phyloP scores from a whole-genome alignment of 1,284 basidiomycete species.

The Pseudozyma flocculosa region DNA sequence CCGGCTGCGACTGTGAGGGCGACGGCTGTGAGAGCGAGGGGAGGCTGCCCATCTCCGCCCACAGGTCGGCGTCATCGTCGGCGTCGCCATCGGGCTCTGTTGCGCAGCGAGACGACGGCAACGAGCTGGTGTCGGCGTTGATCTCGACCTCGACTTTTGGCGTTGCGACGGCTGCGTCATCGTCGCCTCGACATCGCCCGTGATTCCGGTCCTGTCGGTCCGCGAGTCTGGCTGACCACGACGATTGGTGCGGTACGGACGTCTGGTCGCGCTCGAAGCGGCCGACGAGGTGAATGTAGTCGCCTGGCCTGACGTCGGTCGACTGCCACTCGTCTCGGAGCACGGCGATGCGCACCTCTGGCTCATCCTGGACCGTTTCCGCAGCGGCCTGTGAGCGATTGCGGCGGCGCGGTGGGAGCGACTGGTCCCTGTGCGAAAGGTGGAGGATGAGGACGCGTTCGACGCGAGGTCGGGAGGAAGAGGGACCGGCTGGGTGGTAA shows the following conservation, averaged over 20 bases:
- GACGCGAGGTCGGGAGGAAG: too few species aligned
- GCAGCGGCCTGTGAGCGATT: too few species aligned
- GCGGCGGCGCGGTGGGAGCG: too few species aligned
- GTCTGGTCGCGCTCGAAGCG: constrained; percentile 14
- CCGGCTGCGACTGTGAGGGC: background rate
- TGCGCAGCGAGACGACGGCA: background rate
- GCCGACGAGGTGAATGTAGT: constrained; percentile 42
- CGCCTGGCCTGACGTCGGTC: constrained; percentile 22
- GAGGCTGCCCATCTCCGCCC: constrained; percentile 32
- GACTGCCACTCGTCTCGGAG: constrained; percentile 49
- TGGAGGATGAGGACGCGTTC: too few species aligned
- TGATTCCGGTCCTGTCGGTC: too few species aligned
- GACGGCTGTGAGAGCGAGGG: constrained; percentile 20
- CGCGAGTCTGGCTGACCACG: too few species aligned
- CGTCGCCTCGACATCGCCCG: too few species aligned
- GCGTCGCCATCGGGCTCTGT: background rate
- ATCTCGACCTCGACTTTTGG: constrained; percentile 8
- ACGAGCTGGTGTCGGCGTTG: background rate
- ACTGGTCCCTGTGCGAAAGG: too few species aligned
- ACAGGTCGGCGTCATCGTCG: constrained; percentile 22
- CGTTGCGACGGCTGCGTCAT: too few species aligned
- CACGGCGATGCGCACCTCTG: constrained; percentile 20
- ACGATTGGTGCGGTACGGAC: too few species aligned
- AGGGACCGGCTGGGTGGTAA: constrained; percentile 3
- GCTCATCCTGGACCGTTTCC: background rate